A percentile compares a stretch with the other conserved stretches of the same genome.
phyloP scores from a whole-genome alignment of 2,329 filamentous ascomycete species.

The Dactylonectria macrodidyma region DNA sequence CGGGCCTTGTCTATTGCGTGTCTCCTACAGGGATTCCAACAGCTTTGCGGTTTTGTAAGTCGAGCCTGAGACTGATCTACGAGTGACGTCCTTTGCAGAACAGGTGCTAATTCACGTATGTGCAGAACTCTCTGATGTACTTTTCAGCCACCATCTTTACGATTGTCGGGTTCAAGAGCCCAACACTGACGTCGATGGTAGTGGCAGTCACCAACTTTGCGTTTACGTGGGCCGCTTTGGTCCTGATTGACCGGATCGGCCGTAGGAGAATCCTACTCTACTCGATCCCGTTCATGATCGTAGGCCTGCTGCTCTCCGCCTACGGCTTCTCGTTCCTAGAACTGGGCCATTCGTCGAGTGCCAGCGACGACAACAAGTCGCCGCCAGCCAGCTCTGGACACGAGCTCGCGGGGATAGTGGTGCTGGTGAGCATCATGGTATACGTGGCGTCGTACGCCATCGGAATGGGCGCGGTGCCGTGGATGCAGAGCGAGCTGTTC shows the following conservation, averaged over 20 bases:
- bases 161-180: slow-evolving; percentile 82
- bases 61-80: slow-evolving; percentile 5
- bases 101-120: slow-evolving; percentile 21
- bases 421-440: slow-evolving; percentile 82
- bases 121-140: slow-evolving; percentile 90
- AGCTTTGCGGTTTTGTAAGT: slow-evolving; percentile 86
- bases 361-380: slow-evolving; percentile 40
- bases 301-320: slow-evolving; percentile 79
- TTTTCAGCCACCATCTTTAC: slow-evolving; percentile 88
- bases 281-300: slow-evolving; percentile 87
- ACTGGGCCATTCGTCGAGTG: slow-evolving; percentile 51
- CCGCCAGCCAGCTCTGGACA: slow-evolving; percentile 37
- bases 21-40: slow-evolving; percentile 88
- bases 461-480: slow-evolving; percentile 92
- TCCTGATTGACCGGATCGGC: slow-evolving; percentile 84
- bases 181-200: slow-evolving; percentile 84
- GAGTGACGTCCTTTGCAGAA: background rate
- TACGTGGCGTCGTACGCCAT: slow-evolving; percentile 91
- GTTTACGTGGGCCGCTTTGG: slow-evolving; percentile 82
- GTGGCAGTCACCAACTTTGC: slow-evolving; percentile 88
- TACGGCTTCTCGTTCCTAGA: slow-evolving; percentile 79
- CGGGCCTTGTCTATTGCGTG: slow-evolving; percentile 89
- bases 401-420: slow-evolving; percentile 64
- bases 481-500: slow-evolving; percentile 96
- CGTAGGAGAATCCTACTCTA: slow-evolving; percentile 84